Evolutionary conservation across 306 rosid species (phyloP).

Genomic region (Vicia sativa): DNA sequence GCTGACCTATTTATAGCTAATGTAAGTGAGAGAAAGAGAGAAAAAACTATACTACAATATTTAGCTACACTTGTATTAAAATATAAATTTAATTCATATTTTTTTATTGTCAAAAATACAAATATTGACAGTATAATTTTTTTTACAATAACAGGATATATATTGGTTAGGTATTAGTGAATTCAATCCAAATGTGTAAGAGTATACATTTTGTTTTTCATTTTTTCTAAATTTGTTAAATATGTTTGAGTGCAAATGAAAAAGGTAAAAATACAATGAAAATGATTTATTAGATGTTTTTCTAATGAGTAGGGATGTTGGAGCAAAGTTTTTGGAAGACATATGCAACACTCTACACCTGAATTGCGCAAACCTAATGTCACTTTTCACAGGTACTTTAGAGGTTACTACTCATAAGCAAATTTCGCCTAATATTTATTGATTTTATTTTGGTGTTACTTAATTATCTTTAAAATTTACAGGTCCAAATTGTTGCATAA

Average conservation of each 20-base stretch:
- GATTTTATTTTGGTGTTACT: neutral
- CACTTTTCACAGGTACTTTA: constrained; percentile 59
- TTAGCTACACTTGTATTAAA: neutral
- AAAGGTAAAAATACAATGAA: neutral
- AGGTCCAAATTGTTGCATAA: constrained; percentile 80
- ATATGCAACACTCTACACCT: constrained; percentile 50
- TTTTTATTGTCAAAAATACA: too few species aligned
- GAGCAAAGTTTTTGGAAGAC: constrained; percentile 40
- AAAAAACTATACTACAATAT: neutral
- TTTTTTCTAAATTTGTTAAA: neutral
- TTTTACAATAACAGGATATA: constrained; percentile 40
- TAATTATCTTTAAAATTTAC: neutral
- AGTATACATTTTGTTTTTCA: too few species aligned
- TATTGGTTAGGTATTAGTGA: constrained; percentile 56
- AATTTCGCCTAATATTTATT: neutral
- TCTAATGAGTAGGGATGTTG: constrained; percentile 42
- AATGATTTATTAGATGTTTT: neutral
- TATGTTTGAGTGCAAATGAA: neutral
- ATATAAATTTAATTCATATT: neutral
- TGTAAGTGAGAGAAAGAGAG: neutral
- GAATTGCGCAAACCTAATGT: constrained; percentile 54
- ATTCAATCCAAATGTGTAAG: constrained; percentile 61
- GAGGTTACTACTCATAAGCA: neutral
- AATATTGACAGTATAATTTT: too few species aligned
- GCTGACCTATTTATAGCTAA: constrained; percentile 59